Evolutionary conservation across 805 yeast species (phyloP).

Genomic region (Barnettozyma populi): DNA sequence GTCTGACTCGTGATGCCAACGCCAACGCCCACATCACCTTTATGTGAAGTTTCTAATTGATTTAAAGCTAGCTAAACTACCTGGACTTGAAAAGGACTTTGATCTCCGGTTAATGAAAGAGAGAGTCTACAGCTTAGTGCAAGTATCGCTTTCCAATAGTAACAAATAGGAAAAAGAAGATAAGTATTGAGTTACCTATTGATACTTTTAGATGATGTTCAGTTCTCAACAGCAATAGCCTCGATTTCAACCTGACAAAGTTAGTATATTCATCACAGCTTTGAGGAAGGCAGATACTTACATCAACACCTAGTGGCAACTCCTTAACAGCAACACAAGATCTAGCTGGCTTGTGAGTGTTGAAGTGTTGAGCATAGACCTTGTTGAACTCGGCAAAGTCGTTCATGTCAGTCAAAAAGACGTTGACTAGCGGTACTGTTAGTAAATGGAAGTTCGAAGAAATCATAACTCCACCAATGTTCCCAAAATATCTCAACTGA

Average conservation of each 20-base stretch:
- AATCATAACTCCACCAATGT: background rate
- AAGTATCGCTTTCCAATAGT: no score
- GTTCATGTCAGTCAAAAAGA: conserved; percentile 87
- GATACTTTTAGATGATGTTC: no score
- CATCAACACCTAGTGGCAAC: conserved; percentile 80
- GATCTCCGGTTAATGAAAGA: background rate
- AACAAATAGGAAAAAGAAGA: no score
- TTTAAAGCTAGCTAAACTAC: no score
- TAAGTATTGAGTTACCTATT: no score
- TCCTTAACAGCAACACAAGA: conserved; percentile 94
- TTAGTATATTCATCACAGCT: background rate
- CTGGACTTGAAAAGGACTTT: no score
- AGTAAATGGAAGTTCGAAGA: conserved; percentile 4
- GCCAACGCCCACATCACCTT: background rate
- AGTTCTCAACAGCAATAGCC: conserved; percentile 76
- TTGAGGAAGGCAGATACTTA: conserved; percentile 18
- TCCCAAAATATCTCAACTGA: background rate
- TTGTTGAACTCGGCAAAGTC: conserved; percentile 81
- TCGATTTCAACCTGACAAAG: conserved; percentile 66
- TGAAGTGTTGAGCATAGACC: conserved; percentile 76
- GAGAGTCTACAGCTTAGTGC: background rate
- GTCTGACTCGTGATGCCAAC: no score
- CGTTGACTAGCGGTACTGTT: conserved; percentile 36
- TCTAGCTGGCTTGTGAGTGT: conserved; percentile 86
- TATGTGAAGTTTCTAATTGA: no score